phyloP scores from a whole-genome alignment of 1,139 yeast genomes.

The Lodderomyces margitis region DNA sequence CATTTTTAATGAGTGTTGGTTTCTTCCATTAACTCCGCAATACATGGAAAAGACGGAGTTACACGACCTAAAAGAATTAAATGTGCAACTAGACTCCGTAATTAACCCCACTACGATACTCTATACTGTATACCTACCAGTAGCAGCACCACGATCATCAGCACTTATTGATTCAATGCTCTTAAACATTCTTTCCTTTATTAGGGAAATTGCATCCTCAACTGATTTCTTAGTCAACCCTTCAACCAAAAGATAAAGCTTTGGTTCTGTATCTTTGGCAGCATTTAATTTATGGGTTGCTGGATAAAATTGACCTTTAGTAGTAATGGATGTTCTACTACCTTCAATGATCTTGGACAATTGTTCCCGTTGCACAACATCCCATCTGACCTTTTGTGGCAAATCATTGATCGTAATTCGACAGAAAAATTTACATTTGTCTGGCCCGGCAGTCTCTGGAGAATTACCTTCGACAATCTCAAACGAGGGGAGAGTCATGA shows the following conservation, averaged over 20 bases:
- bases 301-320: conserved; percentile 77
- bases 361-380: conserved; percentile 68
- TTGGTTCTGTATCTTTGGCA: conserved; percentile 45
- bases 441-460: conserved; percentile 65
- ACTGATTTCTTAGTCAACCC: conserved; percentile 68
- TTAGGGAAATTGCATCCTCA: conserved; percentile 59
- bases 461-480: conserved; percentile 53
- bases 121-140: conserved; percentile 40
- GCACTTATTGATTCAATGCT: conserved; percentile 51
- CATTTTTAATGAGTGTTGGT: too few relatives aligned
- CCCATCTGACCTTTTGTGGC: conserved; percentile 84
- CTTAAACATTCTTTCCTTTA: conserved; percentile 59
- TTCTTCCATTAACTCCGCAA: too few relatives aligned
- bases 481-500: conserved; percentile 37
- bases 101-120: too few relatives aligned
- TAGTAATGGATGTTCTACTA: conserved; percentile 77
- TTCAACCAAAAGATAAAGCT: conserved; percentile 76
- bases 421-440: conserved; percentile 64
- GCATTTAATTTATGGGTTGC: conserved; percentile 42
- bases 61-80: too few relatives aligned
- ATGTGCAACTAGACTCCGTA: too few relatives aligned
- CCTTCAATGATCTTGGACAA: conserved; percentile 65
- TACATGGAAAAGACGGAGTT: neutral
- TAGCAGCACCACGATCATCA: conserved; percentile 34
- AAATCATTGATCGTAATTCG: conserved; percentile 78